A percentile compares a stretch with the other conserved stretches of the same genome.
These are phyloP conservation scores for Malus domestica DNA, from an alignment of 306 rosid genomes.

Conservation along the genomic window ASM211411v1 NC_041803.1:12974501-12975000, in stretches of 20 bases:
- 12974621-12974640: neutral
- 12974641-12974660: neutral
- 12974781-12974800: neutral
- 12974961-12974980: neutral
- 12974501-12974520: neutral
- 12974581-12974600: neutral
- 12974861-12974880: neutral
- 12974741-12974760: neutral
- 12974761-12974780: neutral
- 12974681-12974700: neutral
- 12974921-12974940: neutral
- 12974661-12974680: neutral
- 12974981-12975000: neutral
- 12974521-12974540: too few relatives aligned
- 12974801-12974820: neutral
- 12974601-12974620: neutral
- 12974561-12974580: neutral
- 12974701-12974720: neutral
- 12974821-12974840: neutral
- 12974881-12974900: neutral
- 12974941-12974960: conserved; percentile 15
- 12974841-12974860: neutral
- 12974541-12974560: too few relatives aligned
- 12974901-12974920: neutral
- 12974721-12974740: neutral